Base-by-base conservation (phyloP, 139 green algal species). In the Choricystis sp. region DNA sequence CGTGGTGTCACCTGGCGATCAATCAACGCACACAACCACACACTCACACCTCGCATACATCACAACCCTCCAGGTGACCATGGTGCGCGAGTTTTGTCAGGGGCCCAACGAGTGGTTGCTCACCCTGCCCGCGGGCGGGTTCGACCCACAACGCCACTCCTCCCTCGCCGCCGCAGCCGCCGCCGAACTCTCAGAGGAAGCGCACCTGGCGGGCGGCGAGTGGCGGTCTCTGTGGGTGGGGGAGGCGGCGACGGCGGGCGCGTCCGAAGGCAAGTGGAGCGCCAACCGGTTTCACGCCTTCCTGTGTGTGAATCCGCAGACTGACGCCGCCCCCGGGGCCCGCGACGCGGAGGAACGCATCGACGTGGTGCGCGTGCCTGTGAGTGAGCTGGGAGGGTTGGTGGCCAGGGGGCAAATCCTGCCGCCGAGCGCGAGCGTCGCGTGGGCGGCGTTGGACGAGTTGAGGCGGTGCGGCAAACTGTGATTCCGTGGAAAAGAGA, bases 241-340 rank as follows among this genome's bases (percentile, higher is more conserved):
- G 22, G 67, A 74, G 2, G 63, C 70, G 0, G 74, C 66, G 0
- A 77, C 89, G 59, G 74, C 73, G 0, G 87, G 87, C 26, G 70
- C 91, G 60, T 58, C 79, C 23, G 87, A 95, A 64, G 77, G 86
- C 60, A 95, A 95, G 76, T 95, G 87, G 87, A 88, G 85, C 63
- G 57, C 57, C 27, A 93, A 93, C 63, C 72, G 77, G 4, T 92
- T 95, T 69, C 69, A 70, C 57, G 79, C 87, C 4, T 94, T 80
- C 63, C 69, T 94, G 4, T 78, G 82, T 57, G 77, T 94, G 2
- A 74, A 80, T 30, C 85, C 86, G 0, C 26, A 63, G 31, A 24
- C 29, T 20, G 62, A 68, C 19, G 21, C 19, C 1, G 19, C 19
- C 30, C n/a, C 20, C 24, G 22, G 56, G 29, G 64, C 71, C 64